phyloP scores from a whole-genome alignment of 2,329 filamentous ascomycete genomes.

The Phaeosphaeria sp. region DNA sequence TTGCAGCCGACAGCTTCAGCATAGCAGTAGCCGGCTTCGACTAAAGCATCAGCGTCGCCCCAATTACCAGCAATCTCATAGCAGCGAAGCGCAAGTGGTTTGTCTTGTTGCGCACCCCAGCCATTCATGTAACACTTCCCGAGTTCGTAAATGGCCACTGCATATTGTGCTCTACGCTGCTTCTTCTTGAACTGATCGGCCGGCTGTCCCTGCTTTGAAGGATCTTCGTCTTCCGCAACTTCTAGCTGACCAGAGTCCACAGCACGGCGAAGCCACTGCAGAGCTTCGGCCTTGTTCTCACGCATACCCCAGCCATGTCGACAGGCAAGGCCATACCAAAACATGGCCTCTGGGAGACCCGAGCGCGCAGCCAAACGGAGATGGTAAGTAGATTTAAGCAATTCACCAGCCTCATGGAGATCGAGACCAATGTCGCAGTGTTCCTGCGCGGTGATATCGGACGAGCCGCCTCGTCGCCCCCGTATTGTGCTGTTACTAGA shows the following conservation, averaged over 20 bases:
- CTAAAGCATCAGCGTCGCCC: constrained; percentile 93
- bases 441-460: constrained; percentile 81
- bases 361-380: constrained; percentile 85
- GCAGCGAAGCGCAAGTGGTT: constrained; percentile 82
- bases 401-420: constrained; percentile 83
- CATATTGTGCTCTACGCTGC: constrained; percentile 89
- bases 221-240: constrained; percentile 80
- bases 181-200: constrained; percentile 75
- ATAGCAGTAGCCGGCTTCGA: constrained; percentile 96
- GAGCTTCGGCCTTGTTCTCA: constrained; percentile 85
- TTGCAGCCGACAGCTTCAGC: constrained; percentile 91
- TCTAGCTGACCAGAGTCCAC: constrained; percentile 84
- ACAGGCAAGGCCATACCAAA: constrained; percentile 92
- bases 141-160: constrained; percentile 92
- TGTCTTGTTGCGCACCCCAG: constrained; percentile 96
- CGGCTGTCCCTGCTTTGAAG: constrained; percentile 64
- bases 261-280: constrained; percentile 90
- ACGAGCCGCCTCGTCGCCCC: constrained; percentile 52
- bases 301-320: constrained; percentile 98
- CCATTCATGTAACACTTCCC: constrained; percentile 98
- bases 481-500: constrained; percentile 55
- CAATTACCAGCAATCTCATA: constrained; percentile 96
- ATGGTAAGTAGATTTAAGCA: constrained; percentile 96
- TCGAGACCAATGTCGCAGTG: constrained; percentile 90
- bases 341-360: constrained; percentile 90